Evolutionary conservation across 345 rosid species (phyloP), one percentile per base, ranked within the genome.

Genomic region (Ailanthus altissimus): DNA sequence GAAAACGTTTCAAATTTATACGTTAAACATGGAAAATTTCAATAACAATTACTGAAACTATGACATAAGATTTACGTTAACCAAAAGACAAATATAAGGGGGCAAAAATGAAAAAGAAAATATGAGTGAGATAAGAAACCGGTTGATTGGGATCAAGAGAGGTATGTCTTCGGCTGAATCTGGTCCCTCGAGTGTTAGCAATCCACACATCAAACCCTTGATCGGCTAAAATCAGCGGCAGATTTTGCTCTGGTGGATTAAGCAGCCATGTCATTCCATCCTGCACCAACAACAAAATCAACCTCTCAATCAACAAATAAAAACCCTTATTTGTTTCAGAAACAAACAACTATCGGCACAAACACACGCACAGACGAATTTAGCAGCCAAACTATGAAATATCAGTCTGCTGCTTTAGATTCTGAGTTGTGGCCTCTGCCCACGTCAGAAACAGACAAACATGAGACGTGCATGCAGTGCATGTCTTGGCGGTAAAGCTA

Each of bases 181-280:
- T 81, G 74, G 99, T 96, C 42, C 99, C 99, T 79, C 99, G 81
- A 0, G 88, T 84, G 85, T 93, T 93, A 28, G 90, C 86, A 77
- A 96, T 87, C 98, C 99, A 96, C 40, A 96, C 99, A 72, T 93
- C 99, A 66, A 90, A 96, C n/a, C 99, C 99, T 59, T 84, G 57
- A 57, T 96, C 97, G 7, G 97, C 97, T 80, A 96, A 83, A 21
- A 93, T 92, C 84, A 93, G 51, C 1, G 98, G 98, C 21, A 96
- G 83, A 77, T 90, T 88, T 78, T 92, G 93, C 8, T 92, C 90
- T 10, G 97, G 93, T n/a, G 93, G 80, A 79, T 96, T 96, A 70
- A 93, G 62, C 8, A 96, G 86, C 99, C 98, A 96, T 28, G 97
- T 87, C 92, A 87, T 82, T 57, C 98, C 99, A 80, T 96, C 99